Conservation (phyloP, 345 rosid genomes). For the Eucalyptus pauciflora region DNA sequence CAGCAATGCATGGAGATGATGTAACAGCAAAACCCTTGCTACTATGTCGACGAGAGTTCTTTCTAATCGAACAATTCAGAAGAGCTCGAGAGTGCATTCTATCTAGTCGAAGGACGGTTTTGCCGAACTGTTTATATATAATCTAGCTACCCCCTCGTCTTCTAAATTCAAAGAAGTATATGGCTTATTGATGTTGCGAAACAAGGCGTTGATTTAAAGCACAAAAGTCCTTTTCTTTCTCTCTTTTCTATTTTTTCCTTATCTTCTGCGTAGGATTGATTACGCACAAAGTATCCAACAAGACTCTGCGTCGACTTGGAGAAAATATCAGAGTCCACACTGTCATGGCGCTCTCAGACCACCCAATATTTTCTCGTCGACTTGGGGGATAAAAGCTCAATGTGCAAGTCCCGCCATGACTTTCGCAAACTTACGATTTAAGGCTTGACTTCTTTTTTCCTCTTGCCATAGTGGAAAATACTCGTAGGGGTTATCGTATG, state of each 20-base stretch:
- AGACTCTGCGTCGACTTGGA: neutral
- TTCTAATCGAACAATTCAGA: neutral
- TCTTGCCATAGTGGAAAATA: neutral
- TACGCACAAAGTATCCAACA: neutral
- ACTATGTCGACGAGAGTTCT: neutral
- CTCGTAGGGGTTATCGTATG: neutral
- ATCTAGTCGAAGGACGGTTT: neutral
- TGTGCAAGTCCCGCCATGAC: neutral
- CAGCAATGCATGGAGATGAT: neutral
- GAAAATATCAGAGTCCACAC: neutral
- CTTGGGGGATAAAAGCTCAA: neutral
- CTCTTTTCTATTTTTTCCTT: neutral
- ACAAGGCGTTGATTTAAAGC: neutral
- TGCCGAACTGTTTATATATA: neutral
- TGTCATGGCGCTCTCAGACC: accelerated
- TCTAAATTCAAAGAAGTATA: neutral
- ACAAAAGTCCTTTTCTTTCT: accelerated
- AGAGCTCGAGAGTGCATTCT: neutral
- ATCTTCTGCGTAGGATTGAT: neutral
- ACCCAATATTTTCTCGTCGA: too few relatives aligned
- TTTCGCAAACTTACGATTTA: neutral
- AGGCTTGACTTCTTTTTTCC: neutral
- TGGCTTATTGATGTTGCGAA: neutral
- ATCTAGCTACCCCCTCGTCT: neutral
- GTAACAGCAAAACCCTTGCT: neutral